phyloP scores from a whole-genome alignment of 371 early-diverging fungal genomes.

The Mortierella sp. region DNA sequence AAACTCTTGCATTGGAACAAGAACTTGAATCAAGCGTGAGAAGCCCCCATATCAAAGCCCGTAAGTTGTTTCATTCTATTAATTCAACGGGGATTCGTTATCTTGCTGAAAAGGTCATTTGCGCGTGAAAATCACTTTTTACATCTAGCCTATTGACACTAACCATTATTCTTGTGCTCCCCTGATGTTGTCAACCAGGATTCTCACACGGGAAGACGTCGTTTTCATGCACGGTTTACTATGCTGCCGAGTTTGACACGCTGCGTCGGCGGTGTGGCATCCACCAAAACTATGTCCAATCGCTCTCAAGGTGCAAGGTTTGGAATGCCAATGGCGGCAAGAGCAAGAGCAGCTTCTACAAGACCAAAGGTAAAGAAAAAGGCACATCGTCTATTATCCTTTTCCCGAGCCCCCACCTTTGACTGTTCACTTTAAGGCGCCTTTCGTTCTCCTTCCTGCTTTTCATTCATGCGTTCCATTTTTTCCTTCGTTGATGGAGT shows the following conservation, averaged over 20 bases:
- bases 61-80: conserved; percentile 18
- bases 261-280: conserved; percentile 85
- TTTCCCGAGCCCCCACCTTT: background rate
- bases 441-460: background rate
- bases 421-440: conserved; percentile 3
- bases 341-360: conserved; percentile 73
- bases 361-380: conserved; percentile 66
- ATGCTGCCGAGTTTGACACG: conserved; percentile 89
- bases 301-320: conserved; percentile 81
- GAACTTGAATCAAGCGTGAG: conserved; percentile 18
- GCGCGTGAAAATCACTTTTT: background rate
- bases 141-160: background rate
- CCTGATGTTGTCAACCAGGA: conserved; percentile 53
- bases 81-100: background rate
- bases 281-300: conserved; percentile 81
- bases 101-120: background rate
- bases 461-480: background rate
- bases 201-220: conserved; percentile 80
- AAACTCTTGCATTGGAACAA: conserved; percentile 22
- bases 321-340: conserved; percentile 92
- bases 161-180: background rate
- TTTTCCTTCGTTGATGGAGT: background rate
- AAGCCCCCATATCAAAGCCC: conserved; percentile 53
- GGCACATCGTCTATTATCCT: background rate
- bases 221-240: conserved; percentile 88